Base-by-base conservation (phyloP, 768 basidiomycete genomes). In the Rubroboletus satanas region DNA sequence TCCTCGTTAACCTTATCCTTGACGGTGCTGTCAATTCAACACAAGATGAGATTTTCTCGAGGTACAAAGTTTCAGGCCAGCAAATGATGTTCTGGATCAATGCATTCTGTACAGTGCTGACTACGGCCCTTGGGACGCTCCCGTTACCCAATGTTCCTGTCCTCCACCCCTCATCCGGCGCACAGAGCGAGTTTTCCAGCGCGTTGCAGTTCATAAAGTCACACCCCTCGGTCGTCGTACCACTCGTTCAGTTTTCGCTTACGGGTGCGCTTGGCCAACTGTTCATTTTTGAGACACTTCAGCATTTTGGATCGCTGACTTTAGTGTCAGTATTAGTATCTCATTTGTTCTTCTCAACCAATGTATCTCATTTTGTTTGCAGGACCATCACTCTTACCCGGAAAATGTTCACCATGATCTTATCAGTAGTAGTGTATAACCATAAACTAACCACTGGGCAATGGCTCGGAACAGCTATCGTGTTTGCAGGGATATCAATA, bases 31-130 rank as follows among this genome's bases (percentile, higher is more conserved):
- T 87, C 56, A 98, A 98, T 75, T 91, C 92, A 11, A 96, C 95
- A 3, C 97, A 99, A 70, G 97, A 99, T 71, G 91, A 98, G 73
- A 88, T 99, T 55, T 98, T 99, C 73, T 76, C 84, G 26, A 77
- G 79, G 12, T 84, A 89, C 73, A 82, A 82, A 18, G 77, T 83
- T 42, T 76, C 82, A 3, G 97, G 97, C 8, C 94, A 97, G 71
- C 97, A 99, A 68, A 98, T 99, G 95, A 98, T 99, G 97, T 87
- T 98, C 69, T 96, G 85, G 84, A 96, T 99, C 73, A 96, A 94
- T 68, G 62, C 89, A 28, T 87, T 95, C 75, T 87, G 88, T 73
- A 90, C 93, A 4, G 57, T 86, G 36, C 69, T 92, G 53, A 86
- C 90, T 21, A 75, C 80, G 2, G 66, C 84, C 11, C 83, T 97